phyloP scores from a whole-genome alignment of 1,284 basidiomycete species.

The Xerocomus cyaneibrunnescens region DNA sequence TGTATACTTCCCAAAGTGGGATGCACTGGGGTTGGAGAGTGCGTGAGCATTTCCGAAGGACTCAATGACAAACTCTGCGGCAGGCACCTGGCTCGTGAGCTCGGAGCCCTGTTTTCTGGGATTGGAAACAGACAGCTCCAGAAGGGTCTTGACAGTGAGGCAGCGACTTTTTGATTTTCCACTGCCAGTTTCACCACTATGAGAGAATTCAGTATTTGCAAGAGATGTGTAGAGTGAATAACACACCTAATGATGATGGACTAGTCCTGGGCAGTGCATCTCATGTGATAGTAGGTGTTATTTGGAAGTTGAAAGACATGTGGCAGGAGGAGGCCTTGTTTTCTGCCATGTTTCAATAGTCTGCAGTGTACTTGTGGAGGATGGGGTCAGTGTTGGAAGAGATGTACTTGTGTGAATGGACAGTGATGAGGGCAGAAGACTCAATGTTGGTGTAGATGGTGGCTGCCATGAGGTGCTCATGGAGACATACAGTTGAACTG shows the following conservation, averaged over 20 bases:
- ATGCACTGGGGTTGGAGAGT: slow-evolving; percentile 88
- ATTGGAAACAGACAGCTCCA: slow-evolving; percentile 84
- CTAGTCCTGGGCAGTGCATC: slow-evolving; percentile 44
- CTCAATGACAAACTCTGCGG: slow-evolving; percentile 94
- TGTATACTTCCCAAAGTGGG: slow-evolving; percentile 90
- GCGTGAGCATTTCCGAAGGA: slow-evolving; percentile 90
- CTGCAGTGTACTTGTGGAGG: slow-evolving; percentile 79
- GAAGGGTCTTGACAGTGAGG: slow-evolving; percentile 86
- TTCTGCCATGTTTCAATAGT: slow-evolving; percentile 69
- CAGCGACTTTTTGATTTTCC: slow-evolving; percentile 92
- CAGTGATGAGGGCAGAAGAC: slow-evolving; percentile 69
- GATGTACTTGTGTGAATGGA: slow-evolving; percentile 90
- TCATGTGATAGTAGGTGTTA: neutral
- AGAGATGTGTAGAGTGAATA: neutral
- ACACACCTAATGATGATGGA: slow-evolving; percentile 79
- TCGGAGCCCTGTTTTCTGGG: slow-evolving; percentile 95
- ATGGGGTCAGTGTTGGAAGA: slow-evolving; percentile 77
- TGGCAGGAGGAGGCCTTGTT: slow-evolving; percentile 57
- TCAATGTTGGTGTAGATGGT: slow-evolving; percentile 80
- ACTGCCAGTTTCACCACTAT: slow-evolving; percentile 87
- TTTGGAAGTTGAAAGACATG: slow-evolving; percentile 84
- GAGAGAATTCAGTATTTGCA: neutral
- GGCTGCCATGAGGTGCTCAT: slow-evolving; percentile 84
- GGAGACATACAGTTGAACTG: too few relatives aligned
- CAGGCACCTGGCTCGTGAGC: slow-evolving; percentile 81